Conservation (phyloP, 2,329 filamentous ascomycete species). For the Cladobotryum protrusum region DNA sequence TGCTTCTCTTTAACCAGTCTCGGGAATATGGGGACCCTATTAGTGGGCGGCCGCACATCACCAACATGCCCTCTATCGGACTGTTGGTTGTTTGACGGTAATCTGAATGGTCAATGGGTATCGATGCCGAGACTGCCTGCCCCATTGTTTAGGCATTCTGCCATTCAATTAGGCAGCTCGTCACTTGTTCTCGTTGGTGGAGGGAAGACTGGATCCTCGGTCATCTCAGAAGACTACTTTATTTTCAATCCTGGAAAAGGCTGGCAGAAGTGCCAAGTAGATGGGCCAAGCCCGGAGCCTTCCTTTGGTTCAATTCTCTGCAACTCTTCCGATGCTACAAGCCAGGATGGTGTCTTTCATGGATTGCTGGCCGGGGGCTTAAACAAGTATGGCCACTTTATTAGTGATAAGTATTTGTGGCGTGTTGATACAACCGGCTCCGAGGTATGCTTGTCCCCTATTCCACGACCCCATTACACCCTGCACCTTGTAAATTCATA, state of each 20-base stretch:
- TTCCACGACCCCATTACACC: background rate
- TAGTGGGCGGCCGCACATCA: constrained; percentile 74
- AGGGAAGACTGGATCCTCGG: constrained; percentile 48
- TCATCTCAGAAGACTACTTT: constrained; percentile 45
- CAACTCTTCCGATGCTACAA: constrained; percentile 17
- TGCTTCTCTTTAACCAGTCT: constrained; percentile 72
- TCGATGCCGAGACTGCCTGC: constrained; percentile 58
- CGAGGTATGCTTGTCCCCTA: constrained; percentile 26
- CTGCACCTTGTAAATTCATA: background rate
- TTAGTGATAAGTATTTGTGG: constrained; percentile 62
- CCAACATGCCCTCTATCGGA: constrained; percentile 63
- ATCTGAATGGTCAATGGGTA: constrained; percentile 50
- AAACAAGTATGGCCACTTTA: constrained; percentile 54
- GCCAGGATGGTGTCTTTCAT: constrained; percentile 28
- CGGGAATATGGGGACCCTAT: constrained; percentile 49
- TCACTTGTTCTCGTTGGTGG: constrained; percentile 53
- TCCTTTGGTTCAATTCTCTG: constrained; percentile 41
- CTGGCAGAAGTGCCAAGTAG: constrained; percentile 39
- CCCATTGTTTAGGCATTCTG: constrained; percentile 71
- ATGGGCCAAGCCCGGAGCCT: constrained; percentile 27
- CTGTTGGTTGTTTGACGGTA: constrained; percentile 65
- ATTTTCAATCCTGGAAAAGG: constrained; percentile 44
- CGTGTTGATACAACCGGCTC: constrained; percentile 37
- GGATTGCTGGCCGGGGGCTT: constrained; percentile 73
- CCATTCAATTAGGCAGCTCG: constrained; percentile 45